Conservation (phyloP, 495 filamentous ascomycete genomes). For the Achaetomiella virescens region DNA sequence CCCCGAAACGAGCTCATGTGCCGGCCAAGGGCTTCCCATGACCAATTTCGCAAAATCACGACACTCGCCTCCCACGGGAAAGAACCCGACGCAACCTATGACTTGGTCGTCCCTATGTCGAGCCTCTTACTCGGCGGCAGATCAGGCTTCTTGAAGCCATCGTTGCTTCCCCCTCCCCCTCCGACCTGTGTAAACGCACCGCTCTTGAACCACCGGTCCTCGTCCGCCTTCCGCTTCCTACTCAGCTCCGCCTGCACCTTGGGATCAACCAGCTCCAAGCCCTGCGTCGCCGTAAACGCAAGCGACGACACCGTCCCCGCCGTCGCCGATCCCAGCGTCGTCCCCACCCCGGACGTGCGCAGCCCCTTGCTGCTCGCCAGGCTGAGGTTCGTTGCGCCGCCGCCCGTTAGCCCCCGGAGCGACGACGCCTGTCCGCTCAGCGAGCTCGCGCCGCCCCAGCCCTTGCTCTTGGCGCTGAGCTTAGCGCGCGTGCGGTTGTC, state of each 20-base stretch:
- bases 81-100: too few relatives aligned
- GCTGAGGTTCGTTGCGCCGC: slow-evolving; percentile 56
- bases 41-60: too few relatives aligned
- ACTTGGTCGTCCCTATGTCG: slow-evolving; percentile 46
- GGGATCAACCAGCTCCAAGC: slow-evolving; percentile 91
- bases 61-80: too few relatives aligned
- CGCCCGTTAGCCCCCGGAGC: slow-evolving; percentile 64
- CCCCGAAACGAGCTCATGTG: too few relatives aligned
- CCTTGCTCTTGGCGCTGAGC: slow-evolving; percentile 90
- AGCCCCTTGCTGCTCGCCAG: slow-evolving; percentile 64
- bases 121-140: slow-evolving; percentile 58
- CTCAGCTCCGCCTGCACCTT: slow-evolving; percentile 77
- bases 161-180: slow-evolving; percentile 21
- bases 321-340: slow-evolving; percentile 45
- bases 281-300: slow-evolving; percentile 90
- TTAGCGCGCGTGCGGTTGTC: slow-evolving; percentile 90
- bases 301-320: slow-evolving; percentile 80
- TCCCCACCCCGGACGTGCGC: slow-evolving; percentile 68
- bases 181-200: slow-evolving; percentile 93
- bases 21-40: too few relatives aligned
- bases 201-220: slow-evolving; percentile 92
- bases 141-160: slow-evolving; percentile 52
- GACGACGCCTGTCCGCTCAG: slow-evolving; percentile 67
- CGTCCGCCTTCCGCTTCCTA: slow-evolving; percentile 85
- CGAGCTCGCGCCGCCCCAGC: slow-evolving; percentile 76